These are phyloP conservation scores for Fusarium virguliforme DNA, from an alignment of 2,329 filamentous ascomycete genomes.

Conservation along the genomic window DNA sequence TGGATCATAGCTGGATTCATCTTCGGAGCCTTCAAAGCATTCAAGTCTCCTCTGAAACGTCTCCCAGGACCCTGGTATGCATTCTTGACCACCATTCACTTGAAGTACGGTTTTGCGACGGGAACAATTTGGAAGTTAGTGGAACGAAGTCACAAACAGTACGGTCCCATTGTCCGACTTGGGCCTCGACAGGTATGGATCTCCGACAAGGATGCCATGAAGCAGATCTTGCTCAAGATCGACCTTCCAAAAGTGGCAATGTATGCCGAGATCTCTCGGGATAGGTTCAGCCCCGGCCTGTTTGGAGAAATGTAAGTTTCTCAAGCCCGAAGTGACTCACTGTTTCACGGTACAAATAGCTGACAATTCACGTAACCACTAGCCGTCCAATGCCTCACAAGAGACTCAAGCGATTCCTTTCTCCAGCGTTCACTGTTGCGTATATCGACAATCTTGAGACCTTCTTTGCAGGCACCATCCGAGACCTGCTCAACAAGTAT, in stretches of 20 bases:
- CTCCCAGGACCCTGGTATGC: constrained; percentile 13
- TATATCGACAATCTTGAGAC: constrained; percentile 9
- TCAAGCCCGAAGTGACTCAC: background rate
- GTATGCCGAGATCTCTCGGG: constrained; percentile 14
- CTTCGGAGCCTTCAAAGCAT: background rate
- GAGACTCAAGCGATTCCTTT: constrained; percentile 8
- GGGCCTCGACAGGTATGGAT: constrained; percentile 7
- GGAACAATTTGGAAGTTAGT: constrained; percentile 7
- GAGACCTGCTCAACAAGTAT: background rate
- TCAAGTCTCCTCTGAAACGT: background rate
- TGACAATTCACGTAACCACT: background rate
- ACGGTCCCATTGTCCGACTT: constrained; percentile 8
- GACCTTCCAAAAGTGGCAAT: constrained; percentile 15
- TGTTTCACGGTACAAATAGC: background rate
- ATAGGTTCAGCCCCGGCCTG: background rate
- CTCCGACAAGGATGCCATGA: constrained; percentile 5
- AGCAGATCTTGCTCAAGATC: background rate
- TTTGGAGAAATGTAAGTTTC: constrained; percentile 12
- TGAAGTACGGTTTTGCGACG: constrained; percentile 1
- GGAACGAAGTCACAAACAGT: background rate
- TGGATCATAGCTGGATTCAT: background rate
- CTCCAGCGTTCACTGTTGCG: constrained; percentile 3
- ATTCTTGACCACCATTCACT: background rate
- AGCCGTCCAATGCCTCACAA: constrained; percentile 3
- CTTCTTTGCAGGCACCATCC: background rate